Base-by-base conservation (phyloP, 805 yeast genomes). In the Myxozyma nipponensis region DNA sequence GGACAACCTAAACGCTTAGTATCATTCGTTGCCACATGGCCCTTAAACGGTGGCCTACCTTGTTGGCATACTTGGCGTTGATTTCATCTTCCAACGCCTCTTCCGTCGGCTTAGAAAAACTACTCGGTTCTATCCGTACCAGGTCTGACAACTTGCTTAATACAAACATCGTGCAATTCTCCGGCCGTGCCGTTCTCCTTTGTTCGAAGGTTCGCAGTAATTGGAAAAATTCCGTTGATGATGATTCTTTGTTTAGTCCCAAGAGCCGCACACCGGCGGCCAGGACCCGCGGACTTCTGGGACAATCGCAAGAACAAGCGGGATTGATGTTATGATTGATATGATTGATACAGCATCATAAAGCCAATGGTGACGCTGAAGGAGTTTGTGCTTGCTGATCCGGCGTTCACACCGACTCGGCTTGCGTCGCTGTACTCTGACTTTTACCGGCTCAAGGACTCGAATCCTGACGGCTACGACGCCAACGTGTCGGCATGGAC, bases 61-160 rank as follows among this genome's bases (percentile, higher is more conserved):
- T 86, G 69, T 93, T 91, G 43, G 96, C 79, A 64, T 83, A 90
- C 67, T 90, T 91, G 56, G 76, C 77, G 66, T 89, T 86, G 50
- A 93, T 75, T 62, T 90, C 96, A 58, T 85, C 84, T 37, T 79
- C 77, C 26, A 93, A 74, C 2, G 96, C 85, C 39, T 79, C 80
- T 44, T 78, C 77, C 2, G 89, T 78, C 15, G 89, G 85, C 46
- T 81, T 71, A 58, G 81, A 78, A 70, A 93, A 88, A 46, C 84
- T 75, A 57, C 83, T 86, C 1, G 98, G 98, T 5, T 93, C 90
- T 39, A 93, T 79, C 61, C 95, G 80, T 56, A 93, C 83, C 57
- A 91, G 75, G 69, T 93, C 98, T 18, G 87, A 75, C 39, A 93
- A 70, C 63, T 81, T 79, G 18, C 95, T 78, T 39, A 93, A 75